Base-by-base conservation (phyloP, 345 rosid genomes). In the Salix purpurea region DNA sequence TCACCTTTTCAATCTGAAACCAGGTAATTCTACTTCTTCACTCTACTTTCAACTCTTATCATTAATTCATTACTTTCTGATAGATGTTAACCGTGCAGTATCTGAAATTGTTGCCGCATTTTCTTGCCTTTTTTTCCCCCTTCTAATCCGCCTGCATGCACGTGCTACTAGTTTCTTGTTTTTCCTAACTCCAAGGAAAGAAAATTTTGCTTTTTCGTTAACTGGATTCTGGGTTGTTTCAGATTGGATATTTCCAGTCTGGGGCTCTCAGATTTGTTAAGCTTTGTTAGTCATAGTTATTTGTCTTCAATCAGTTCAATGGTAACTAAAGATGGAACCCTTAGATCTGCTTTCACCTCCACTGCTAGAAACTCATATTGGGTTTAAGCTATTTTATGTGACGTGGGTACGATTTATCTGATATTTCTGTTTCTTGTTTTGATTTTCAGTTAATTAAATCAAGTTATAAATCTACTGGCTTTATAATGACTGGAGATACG, bases 401-500 rank as follows among this genome's bases (percentile, higher is more conserved):
- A 23, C n/a, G 65, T 44, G 69, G 36, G 52, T 42, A 24, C 0
- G 28, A 12, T 44, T 26, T 7, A 5, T 26, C 39, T 74, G 46
- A 74, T 66, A 32, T 6, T 32, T 60, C 28, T 30, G 28, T 16
- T 56, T 44, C 37, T 32, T 65, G 62, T 54, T 71, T 48, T 23
- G 60, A 75, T 69, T 78, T 75, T 12, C 78, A 32, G 71, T 69
- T 58, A 26, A 50, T 61, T 77, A 12, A 68, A 46, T 14, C 50
- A 13, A 14, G 36, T 65, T 48, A 26, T 21, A 36, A 58, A 32
- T 32, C 50, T 50, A 69, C 50, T 42, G 14, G 62, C 56, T 58
- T 71, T 21, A 19, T 26, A 48, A 78, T 56, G 70, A 40, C 78
- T 67, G 78, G 82, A 85, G 96, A 90, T 74, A 75, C 78, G 50